Evolutionary conservation across 805 yeast genomes (phyloP), one percentile per base, ranked within the genome.

Genomic region (Candida chauliodis): DNA sequence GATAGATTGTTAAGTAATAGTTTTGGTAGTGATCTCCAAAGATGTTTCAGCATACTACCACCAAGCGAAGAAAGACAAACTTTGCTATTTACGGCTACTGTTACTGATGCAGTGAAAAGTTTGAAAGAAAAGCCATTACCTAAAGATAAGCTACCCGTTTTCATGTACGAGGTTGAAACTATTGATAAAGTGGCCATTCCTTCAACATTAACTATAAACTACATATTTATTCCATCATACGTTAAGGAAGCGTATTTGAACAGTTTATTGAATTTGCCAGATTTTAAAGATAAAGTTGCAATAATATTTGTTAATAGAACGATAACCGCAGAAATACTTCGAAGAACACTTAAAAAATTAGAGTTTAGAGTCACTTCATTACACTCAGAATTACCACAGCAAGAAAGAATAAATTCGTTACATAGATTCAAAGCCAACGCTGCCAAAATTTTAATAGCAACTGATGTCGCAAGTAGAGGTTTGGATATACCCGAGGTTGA

Each of bases 381-480:
- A 36, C 98, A 93, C 58, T 90, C 98, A 2, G 90, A 89, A 55
- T 81, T 93, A 93, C 90, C 91, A 0, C 99, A 93, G 63, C 63
- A 73, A 20, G 98, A 93, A 56, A 77, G 99, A 61, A 80, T 91
- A 17, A 88, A 86, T 57, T 86, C 97, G 0, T 67, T 93, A 39
- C 98, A 90, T 47, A 71, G 98, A 52, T 93, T 93, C 64, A 77
- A 91, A 53, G 97, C 98, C 0, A 84, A 86, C 39, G 97, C 96
- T 3, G 98, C 98, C 0, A 75, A 95, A 33, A 87, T 93, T 1
- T 65, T 93, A 39, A 81, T 93, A 13, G 96, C 98, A 6, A 93
- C 99, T 0, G 99, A 93, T 59, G 97, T 93, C 16, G 99, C 96
- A 2, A 82, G 96, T 20, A 79, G 99, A 76, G 99, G 99, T 59